Evolutionary conservation across 2,329 filamentous ascomycete species (phyloP), one percentile per base, ranked within the genome.

Genomic region (Cladosporium colombiae): DNA sequence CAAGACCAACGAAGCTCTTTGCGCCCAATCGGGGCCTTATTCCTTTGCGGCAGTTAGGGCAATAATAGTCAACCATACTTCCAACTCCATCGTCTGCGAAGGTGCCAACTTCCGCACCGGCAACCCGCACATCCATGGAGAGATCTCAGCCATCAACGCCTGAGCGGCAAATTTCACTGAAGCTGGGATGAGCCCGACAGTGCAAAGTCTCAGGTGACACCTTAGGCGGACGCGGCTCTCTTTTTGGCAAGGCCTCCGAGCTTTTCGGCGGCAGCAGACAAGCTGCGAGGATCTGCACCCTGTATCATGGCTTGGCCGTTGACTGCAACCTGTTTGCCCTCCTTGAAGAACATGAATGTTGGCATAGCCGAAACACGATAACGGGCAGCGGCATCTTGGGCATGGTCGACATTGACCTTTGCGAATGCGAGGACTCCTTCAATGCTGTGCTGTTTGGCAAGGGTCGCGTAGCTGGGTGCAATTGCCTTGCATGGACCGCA

Each of bases 401-500:
- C 82, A 70, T 92, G 83, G 79, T 97, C 93, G 73, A 97, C 92
- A 79, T 97, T 92, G 76, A 97, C 83, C 86, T 97, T 95, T 85
- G 88, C 88, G 81, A 97, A 97, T 78, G 86, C 83, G 70, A 57
- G 55, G 55, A 57, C 55, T 57, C 55, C 55, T 57, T 10, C n/a
- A 40, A 57, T 57, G 55, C 55, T 57, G 55, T 57, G 55, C 29
- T 57, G 55, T 57, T 57, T 57, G 55, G 55, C 55, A 40, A 57
- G 55, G 85, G 89, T 84, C 72, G 84, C 85, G 65, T 97, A 82
- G 68, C 88, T 79, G 66, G 93, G 94, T n/a, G 92, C 87, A 74
- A 97, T 95, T 73, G 88, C 85, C 84, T 93, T 96, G 90, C 93
- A 98, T 67, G 94, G 93, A 67, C 92, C 93, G 83, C 93, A 98